phyloP scores from a whole-genome alignment of 768 basidiomycete species.

The Hypholoma fasciculare region DNA sequence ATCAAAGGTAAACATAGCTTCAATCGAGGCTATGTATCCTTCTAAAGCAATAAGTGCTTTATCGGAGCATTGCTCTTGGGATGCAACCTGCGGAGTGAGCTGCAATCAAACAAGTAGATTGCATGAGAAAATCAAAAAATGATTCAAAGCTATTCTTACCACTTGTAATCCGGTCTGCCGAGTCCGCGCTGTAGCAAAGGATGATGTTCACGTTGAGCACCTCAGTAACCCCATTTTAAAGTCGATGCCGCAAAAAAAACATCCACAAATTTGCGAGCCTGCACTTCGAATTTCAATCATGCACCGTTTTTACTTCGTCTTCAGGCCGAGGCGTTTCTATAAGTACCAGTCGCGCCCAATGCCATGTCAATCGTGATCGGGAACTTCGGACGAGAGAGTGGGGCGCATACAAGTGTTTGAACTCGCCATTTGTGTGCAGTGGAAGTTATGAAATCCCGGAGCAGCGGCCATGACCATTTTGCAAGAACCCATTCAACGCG shows the following conservation, averaged over 20 bases:
- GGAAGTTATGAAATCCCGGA: neutral
- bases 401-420: neutral
- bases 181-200: too few species aligned
- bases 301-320: neutral
- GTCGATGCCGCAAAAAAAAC: neutral
- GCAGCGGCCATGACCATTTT: neutral
- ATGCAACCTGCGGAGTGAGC: neutral
- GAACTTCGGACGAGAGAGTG: neutral
- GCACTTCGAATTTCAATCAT: neutral
- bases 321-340: slow-evolving; percentile 1
- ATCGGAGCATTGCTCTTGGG: neutral
- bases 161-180: neutral
- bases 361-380: neutral
- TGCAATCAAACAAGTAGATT: neutral
- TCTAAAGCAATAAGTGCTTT: neutral
- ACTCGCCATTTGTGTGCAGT: neutral
- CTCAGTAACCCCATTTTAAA: neutral
- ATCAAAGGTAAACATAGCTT: too few species aligned
- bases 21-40: neutral
- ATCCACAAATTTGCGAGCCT: slow-evolving; percentile 1
- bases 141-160: neutral
- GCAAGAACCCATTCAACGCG: neutral
- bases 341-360: neutral
- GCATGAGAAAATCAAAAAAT: neutral
- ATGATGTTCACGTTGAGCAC: too few species aligned